Conservation (phyloP, 2,329 filamentous ascomycete species). For the Alternaria longipes region DNA sequence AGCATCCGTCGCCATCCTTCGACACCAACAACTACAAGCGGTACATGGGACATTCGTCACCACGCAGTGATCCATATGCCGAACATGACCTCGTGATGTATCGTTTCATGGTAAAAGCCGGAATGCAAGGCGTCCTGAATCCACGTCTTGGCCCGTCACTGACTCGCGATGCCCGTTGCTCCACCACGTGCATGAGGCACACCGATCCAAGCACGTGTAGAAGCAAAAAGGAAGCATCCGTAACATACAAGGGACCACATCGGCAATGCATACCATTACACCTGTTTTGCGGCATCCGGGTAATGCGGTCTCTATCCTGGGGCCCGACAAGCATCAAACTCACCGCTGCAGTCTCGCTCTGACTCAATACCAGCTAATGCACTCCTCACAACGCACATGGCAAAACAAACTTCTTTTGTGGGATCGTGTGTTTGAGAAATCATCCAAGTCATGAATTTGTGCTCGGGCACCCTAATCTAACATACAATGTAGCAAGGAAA, state of each 20-base stretch:
- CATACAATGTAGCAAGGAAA: conserved; percentile 15
- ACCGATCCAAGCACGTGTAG: conserved; percentile 18
- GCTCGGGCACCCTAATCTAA: conserved; percentile 24
- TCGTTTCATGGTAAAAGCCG: not conserved
- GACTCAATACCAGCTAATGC: conserved; percentile 8
- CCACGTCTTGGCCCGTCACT: conserved; percentile 3
- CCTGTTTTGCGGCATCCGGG: conserved; percentile 4
- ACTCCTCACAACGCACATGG: conserved; percentile 2
- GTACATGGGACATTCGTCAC: not conserved
- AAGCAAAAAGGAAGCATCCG: conserved; percentile 22
- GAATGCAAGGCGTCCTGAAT: not conserved
- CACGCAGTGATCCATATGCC: not conserved
- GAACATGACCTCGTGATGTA: not conserved
- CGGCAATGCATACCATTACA: conserved; percentile 4
- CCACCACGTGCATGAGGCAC: conserved; percentile 18
- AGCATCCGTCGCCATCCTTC: conserved; percentile 3
- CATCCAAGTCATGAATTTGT: conserved; percentile 11
- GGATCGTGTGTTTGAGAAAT: conserved; percentile 3
- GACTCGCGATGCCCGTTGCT: conserved; percentile 16
- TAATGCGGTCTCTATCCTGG: not conserved
- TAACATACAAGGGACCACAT: conserved; percentile 5
- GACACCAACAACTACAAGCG: conserved; percentile 1
- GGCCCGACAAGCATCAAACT: conserved; percentile 2
- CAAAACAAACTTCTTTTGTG: conserved; percentile 7
- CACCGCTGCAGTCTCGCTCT: conserved; percentile 6